These are phyloP conservation scores for Diversispora epigaea DNA, from an alignment of 192 early-diverging fungal genomes.

Conservation along the genomic window DNA sequence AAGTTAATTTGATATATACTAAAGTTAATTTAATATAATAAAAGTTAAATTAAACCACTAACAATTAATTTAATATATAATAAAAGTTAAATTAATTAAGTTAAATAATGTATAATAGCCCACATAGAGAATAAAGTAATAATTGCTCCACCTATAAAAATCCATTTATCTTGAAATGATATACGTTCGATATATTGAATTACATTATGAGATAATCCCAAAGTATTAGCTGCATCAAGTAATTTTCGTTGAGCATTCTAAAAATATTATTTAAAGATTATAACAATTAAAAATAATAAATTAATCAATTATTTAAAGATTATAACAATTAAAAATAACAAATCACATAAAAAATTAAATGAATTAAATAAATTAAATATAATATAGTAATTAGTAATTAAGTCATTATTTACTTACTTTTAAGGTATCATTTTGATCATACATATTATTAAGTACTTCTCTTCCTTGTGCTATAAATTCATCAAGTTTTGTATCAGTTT, in stretches of 20 bases:
- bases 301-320: neutral
- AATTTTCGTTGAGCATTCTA: conserved; percentile 59
- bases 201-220: conserved; percentile 59
- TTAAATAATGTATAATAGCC: conserved; percentile 56
- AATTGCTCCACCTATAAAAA: conserved; percentile 53
- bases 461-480: conserved; percentile 56
- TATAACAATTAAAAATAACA: neutral
- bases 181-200: conserved; percentile 60
- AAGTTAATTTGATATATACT: too few species aligned
- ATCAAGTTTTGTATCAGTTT: conserved; percentile 51
- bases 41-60: too few species aligned
- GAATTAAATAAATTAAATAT: too few species aligned
- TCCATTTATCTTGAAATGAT: conserved; percentile 60
- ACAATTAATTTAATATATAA: too few species aligned
- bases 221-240: conserved; percentile 56
- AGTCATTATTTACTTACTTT: conserved; percentile 42
- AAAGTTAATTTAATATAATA: too few species aligned
- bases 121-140: conserved; percentile 53
- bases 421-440: conserved; percentile 55
- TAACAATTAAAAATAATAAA: conserved; percentile 17
- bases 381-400: too few species aligned
- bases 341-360: too few species aligned
- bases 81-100: conserved; percentile 30
- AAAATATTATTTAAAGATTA: too few species aligned
- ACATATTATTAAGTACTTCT: conserved; percentile 49